Conservation (phyloP, 805 yeast species). For the Barnettozyma populi region DNA sequence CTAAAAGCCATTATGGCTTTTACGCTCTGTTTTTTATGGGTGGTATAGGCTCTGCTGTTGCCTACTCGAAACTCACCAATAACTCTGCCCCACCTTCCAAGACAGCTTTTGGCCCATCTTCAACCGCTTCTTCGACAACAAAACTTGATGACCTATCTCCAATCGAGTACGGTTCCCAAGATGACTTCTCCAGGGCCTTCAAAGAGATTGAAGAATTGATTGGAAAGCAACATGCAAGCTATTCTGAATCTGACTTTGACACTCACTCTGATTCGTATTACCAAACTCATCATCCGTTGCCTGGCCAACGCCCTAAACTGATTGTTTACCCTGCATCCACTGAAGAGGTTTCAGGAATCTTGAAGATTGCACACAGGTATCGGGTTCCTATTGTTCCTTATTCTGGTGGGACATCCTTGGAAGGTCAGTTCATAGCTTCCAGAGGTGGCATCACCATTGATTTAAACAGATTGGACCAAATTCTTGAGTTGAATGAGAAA, state of each 20-base stretch:
- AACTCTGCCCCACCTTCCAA: background rate
- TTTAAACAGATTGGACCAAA: constrained; percentile 51
- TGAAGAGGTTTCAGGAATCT: constrained; percentile 57
- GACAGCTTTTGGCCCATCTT: background rate
- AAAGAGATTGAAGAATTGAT: constrained; percentile 34
- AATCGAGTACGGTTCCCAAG: constrained; percentile 36
- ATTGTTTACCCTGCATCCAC: constrained; percentile 61
- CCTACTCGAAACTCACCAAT: background rate
- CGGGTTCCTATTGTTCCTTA: constrained; percentile 70
- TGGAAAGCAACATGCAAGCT: constrained; percentile 31
- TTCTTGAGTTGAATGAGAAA: constrained; percentile 49
- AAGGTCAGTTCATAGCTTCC: constrained; percentile 76
- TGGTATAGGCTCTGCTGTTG: constrained; percentile 14
- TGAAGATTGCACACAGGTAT: constrained; percentile 57
- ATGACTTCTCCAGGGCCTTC: constrained; percentile 36
- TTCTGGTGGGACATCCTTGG: constrained; percentile 75
- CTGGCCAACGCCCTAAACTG: constrained; percentile 51
- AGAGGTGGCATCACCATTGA: constrained; percentile 65
- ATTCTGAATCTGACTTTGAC: constrained; percentile 36
- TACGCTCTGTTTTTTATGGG: constrained; percentile 14
- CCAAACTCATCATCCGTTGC: constrained; percentile 56
- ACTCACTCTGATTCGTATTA: constrained; percentile 57
- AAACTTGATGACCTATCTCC: constrained; percentile 30
- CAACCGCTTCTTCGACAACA: constrained; percentile 27
- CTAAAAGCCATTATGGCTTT: background rate